phyloP scores from a whole-genome alignment of 2,329 filamentous ascomycete genomes.

The Gaeumannomyces sp. region DNA sequence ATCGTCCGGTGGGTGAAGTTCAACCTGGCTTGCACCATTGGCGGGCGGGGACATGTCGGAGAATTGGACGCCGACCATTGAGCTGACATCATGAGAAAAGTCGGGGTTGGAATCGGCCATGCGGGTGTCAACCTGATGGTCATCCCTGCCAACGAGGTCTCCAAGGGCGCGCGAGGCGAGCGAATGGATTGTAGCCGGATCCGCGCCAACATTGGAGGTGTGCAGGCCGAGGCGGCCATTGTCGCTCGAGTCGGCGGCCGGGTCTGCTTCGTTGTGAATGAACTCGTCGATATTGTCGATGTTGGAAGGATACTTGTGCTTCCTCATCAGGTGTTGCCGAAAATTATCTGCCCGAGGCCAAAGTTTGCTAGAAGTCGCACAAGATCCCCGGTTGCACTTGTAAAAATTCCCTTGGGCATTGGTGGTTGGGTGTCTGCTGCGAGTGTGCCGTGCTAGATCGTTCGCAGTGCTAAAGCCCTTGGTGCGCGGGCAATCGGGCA shows the following conservation, averaged over 20 bases:
- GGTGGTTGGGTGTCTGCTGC: constrained; percentile 57
- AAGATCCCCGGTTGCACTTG: constrained; percentile 52
- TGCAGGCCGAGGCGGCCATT: not conserved
- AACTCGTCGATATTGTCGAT: constrained; percentile 7
- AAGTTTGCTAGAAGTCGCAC: constrained; percentile 55
- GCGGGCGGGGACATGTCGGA: not conserved
- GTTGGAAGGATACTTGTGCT: constrained; percentile 44
- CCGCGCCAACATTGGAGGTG: not conserved
- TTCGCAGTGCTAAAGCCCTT: constrained; percentile 74
- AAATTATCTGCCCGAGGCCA: constrained; percentile 89
- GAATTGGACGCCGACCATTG: constrained; percentile 1
- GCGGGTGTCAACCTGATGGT: not conserved
- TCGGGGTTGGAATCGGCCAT: not conserved
- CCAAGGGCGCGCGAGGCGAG: not conserved
- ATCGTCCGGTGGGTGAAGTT: not conserved
- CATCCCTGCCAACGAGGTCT: too few species aligned
- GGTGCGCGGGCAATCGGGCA: constrained; percentile 47
- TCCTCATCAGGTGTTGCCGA: constrained; percentile 65
- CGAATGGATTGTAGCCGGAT: not conserved
- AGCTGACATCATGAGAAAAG: not conserved
- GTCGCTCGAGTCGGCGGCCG: not conserved
- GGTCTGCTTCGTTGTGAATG: not conserved
- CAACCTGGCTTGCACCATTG: not conserved
- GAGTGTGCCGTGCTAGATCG: constrained; percentile 73
- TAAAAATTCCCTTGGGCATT: constrained; percentile 45